Evolutionary conservation across 1,139 yeast species (phyloP).

Genomic region (Saccharomyces pastorianus): DNA sequence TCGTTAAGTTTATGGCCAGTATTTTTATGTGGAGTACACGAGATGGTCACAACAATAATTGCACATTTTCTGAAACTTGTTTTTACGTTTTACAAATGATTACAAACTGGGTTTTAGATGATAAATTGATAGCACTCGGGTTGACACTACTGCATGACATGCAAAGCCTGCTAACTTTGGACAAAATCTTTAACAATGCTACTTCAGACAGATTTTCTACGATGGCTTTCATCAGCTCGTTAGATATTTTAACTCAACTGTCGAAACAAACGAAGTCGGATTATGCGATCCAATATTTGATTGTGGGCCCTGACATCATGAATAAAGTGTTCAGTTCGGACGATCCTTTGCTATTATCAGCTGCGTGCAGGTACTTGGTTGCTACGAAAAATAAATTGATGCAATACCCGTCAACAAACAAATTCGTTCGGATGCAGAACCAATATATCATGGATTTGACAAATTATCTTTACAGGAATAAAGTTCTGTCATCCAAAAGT

Average conservation of each 20-base stretch:
- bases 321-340: constrained; percentile 13
- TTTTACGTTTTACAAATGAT: not conserved
- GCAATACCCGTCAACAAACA: constrained; percentile 19
- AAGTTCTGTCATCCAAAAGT: constrained; percentile 35
- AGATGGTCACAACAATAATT: not conserved
- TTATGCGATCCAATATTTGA: not conserved
- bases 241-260: not conserved
- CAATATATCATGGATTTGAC: constrained; percentile 52
- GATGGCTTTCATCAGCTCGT: not conserved
- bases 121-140: not conserved
- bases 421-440: constrained; percentile 37
- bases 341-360: constrained; percentile 20
- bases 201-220: not conserved
- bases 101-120: not conserved
- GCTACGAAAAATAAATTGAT: constrained; percentile 34
- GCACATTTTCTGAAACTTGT: not conserved
- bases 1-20: not conserved
- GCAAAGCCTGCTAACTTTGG: not conserved
- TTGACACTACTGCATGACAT: not conserved
- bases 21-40: not conserved
- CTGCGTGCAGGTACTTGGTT: constrained; percentile 41
- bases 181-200: not conserved
- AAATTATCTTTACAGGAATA: constrained; percentile 58
- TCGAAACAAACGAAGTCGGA: not conserved
- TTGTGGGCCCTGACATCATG: constrained; percentile 3